Evolutionary conservation across 306 rosid species (phyloP).

Genomic region (Vicia villosa): DNA sequence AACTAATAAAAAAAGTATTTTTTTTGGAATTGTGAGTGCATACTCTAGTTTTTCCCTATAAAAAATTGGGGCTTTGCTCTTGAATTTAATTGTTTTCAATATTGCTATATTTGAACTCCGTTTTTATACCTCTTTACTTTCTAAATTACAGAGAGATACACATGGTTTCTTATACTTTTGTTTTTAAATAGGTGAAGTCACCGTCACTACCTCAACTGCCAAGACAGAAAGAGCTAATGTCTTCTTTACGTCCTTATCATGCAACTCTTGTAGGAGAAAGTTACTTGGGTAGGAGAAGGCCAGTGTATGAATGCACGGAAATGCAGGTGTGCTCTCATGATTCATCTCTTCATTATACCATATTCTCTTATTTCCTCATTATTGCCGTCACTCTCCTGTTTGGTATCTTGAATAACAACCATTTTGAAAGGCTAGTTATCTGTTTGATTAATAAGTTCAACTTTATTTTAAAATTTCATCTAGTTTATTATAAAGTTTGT

Average conservation of each 20-base stretch:
- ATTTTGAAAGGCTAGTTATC: slow-evolving; percentile 8
- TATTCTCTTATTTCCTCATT: neutral
- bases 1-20: slow-evolving; percentile 8
- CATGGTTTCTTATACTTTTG: slow-evolving; percentile 37
- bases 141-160: slow-evolving; percentile 6
- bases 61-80: neutral
- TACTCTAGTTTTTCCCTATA: slow-evolving; percentile 3
- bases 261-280: slow-evolving; percentile 95
- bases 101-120: neutral
- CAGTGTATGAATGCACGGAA: too few species aligned
- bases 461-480: neutral
- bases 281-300: slow-evolving; percentile 88
- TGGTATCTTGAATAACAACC: neutral
- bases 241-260: slow-evolving; percentile 78
- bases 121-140: neutral
- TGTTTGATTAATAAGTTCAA: neutral
- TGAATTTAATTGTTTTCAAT: slow-evolving; percentile 3
- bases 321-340: too few species aligned
- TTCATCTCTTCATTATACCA: slow-evolving; percentile 21
- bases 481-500: slow-evolving; percentile 22
- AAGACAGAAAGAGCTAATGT: slow-evolving; percentile 65
- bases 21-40: slow-evolving; percentile 7
- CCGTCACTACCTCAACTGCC: slow-evolving; percentile 84
- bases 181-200: slow-evolving; percentile 72
- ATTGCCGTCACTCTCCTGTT: neutral